A percentile compares a stretch with the other conserved stretches of the same genome.
Evolutionary conservation across 2,329 filamentous ascomycete species (phyloP).

Genomic region (Endocalyx cinctus): DNA sequence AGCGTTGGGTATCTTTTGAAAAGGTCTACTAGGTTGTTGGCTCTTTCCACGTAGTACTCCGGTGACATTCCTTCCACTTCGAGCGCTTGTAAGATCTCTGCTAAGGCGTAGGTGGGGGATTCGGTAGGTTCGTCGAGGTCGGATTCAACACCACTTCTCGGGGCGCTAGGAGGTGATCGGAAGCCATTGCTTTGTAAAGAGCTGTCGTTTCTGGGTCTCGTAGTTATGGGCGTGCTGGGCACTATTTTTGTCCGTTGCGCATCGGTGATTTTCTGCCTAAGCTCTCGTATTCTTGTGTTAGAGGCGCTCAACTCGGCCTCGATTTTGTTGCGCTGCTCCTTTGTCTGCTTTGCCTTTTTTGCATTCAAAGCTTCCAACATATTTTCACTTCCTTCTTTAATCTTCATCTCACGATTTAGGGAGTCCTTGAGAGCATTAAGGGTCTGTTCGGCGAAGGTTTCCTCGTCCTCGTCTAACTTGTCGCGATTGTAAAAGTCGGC

Average conservation of each 20-base stretch:
- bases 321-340: slow-evolving; percentile 72
- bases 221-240: slow-evolving; percentile 49
- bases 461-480: slow-evolving; percentile 60
- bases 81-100: slow-evolving; percentile 84
- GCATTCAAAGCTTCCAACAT: slow-evolving; percentile 90
- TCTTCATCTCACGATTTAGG: slow-evolving; percentile 94
- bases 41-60: slow-evolving; percentile 91
- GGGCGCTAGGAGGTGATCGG: slow-evolving; percentile 54
- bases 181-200: slow-evolving; percentile 41
- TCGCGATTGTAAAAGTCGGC: slow-evolving; percentile 49
- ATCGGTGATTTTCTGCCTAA: slow-evolving; percentile 57
- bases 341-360: slow-evolving; percentile 94
- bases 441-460: slow-evolving; percentile 60
- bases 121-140: slow-evolving; percentile 68
- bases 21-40: slow-evolving; percentile 91
- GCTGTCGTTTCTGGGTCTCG: slow-evolving; percentile 46
- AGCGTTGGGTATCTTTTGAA: slow-evolving; percentile 89
- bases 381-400: slow-evolving; percentile 96
- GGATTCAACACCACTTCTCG: slow-evolving; percentile 52
- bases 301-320: slow-evolving; percentile 89
- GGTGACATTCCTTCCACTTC: slow-evolving; percentile 83
- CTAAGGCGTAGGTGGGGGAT: slow-evolving; percentile 85
- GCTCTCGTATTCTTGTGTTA: slow-evolving; percentile 64
- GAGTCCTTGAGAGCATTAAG: slow-evolving; percentile 74
- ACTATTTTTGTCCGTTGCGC: slow-evolving; percentile 46